A percentile compares a stretch with the other conserved stretches of the same genome.
These are phyloP conservation scores for Botrytis fabae DNA, from an alignment of 2,329 filamentous ascomycete species.

Conservation along the genomic window DNA sequence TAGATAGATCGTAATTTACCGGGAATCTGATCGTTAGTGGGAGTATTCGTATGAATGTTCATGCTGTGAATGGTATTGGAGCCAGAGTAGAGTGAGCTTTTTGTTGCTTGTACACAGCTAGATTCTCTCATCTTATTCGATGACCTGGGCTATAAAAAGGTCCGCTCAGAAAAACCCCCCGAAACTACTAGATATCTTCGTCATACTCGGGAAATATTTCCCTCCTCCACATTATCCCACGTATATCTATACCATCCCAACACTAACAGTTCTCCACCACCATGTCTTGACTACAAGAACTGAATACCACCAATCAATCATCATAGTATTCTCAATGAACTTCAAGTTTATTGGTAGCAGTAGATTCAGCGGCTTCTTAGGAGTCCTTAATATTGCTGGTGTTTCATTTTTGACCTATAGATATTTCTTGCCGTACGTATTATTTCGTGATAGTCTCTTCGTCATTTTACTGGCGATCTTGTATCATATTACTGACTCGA, in stretches of 20 bases:
- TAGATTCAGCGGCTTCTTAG: neutral
- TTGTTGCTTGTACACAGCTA: too few relatives aligned
- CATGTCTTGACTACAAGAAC: neutral
- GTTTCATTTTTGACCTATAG: neutral
- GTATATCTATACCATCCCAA: neutral
- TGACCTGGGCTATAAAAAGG: too few relatives aligned
- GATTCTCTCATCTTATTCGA: too few relatives aligned
- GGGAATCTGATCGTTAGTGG: too few relatives aligned
- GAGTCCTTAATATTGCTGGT: neutral
- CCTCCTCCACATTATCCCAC: neutral
- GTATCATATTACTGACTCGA: neutral
- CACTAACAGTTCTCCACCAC: neutral
- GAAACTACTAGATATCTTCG: neutral
- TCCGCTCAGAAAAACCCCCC: too few relatives aligned
- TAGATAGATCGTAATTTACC: too few relatives aligned
- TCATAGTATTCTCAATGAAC: neutral
- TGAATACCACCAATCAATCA: neutral
- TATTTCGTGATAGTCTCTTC: neutral
- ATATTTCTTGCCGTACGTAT: neutral
- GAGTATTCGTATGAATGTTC: too few relatives aligned
- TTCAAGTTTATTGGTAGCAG: neutral
- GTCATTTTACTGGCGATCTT: fast-evolving
- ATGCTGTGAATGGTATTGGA: too few relatives aligned
- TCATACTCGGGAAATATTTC: neutral
- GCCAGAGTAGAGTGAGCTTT: too few relatives aligned